Conservation (phyloP, 2,329 filamentous ascomycete species). For the Lachnellula arida region DNA sequence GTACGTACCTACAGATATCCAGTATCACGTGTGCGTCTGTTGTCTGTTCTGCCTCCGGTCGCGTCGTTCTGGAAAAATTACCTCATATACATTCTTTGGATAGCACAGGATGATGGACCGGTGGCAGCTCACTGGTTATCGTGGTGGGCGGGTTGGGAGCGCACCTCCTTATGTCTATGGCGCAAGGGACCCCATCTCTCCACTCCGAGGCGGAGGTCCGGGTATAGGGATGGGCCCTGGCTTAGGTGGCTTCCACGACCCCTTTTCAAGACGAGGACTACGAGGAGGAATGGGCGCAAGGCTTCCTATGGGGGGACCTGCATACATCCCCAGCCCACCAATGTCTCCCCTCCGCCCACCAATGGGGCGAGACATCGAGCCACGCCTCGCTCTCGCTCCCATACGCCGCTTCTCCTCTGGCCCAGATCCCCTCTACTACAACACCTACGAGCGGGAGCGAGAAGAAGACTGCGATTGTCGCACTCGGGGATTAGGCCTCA, state of each 20-base stretch:
- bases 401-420: neutral
- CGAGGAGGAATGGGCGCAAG: neutral
- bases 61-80: neutral
- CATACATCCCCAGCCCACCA: neutral
- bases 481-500: neutral
- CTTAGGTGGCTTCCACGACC: neutral
- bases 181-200: neutral
- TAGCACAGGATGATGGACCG: neutral
- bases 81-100: neutral
- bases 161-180: neutral
- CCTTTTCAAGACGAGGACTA: neutral
- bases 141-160: neutral
- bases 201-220: neutral
- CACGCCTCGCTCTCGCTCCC: neutral
- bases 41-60: neutral
- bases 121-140: neutral
- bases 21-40: too few relatives aligned
- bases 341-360: neutral
- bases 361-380: neutral
- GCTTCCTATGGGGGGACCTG: neutral
- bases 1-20: neutral
- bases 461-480: neutral
- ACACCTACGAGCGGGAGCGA: neutral
- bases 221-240: neutral
- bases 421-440: neutral